These are phyloP conservation scores for Vitis amurensis DNA, from an alignment of 164 flowering plant species.

Conservation along the genomic window DNA sequence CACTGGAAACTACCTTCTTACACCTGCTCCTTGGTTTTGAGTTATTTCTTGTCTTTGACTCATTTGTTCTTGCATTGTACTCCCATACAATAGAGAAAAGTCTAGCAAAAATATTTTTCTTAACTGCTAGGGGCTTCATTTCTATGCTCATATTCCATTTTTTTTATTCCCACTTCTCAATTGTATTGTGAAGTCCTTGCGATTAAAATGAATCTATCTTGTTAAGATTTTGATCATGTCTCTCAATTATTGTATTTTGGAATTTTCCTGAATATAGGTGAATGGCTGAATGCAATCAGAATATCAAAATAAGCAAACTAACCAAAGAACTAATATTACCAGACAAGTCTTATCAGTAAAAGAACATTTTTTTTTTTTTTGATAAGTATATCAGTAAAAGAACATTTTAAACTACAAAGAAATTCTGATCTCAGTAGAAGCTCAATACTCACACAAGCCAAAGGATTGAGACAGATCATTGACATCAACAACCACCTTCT, in stretches of 20 bases:
- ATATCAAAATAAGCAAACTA: not conserved
- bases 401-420: not conserved
- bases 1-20: no score
- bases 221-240: not conserved
- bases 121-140: no score
- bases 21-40: no score
- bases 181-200: not conserved
- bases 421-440: no score
- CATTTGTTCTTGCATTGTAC: no score
- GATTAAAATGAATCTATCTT: no score
- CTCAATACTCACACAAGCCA: slow-evolving; percentile 78
- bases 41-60: no score
- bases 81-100: no score
- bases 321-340: not conserved
- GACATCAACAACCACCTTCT: slow-evolving; percentile 97
- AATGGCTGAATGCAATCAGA: not conserved
- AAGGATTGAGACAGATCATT: slow-evolving; percentile 92
- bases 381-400: not conserved
- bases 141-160: no score
- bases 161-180: not conserved
- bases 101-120: no score
- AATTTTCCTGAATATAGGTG: not conserved
- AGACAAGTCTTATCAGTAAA: not conserved
- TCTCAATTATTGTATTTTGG: not conserved
- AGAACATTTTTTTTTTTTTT: no score